These are phyloP conservation scores for Didymella keratinophila DNA, from an alignment of 2,329 filamentous ascomycete species.

Conservation along the genomic window DNA sequence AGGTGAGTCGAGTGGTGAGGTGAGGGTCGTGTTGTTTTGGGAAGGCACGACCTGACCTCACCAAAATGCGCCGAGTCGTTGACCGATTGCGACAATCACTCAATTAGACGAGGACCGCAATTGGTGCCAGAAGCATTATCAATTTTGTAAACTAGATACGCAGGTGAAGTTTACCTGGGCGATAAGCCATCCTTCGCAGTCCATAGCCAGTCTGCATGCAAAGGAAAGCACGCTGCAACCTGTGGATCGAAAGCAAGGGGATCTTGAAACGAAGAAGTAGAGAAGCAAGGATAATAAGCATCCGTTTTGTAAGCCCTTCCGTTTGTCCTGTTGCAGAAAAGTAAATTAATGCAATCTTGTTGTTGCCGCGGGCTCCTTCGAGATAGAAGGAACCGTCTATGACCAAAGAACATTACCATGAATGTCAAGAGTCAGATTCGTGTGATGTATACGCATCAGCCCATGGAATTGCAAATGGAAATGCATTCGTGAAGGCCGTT, in stretches of 20 bases:
- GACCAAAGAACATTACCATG: not conserved
- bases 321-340: not conserved
- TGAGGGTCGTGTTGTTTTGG: slow-evolving; percentile 4
- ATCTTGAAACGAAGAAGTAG: not conserved
- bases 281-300: slow-evolving; percentile 5
- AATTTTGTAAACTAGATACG: slow-evolving; percentile 3
- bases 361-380: not conserved
- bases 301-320: slow-evolving; percentile 5
- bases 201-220: slow-evolving; percentile 1
- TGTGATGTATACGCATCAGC: not conserved
- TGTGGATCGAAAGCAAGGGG: slow-evolving; percentile 5
- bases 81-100: not conserved
- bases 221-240: not conserved
- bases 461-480: not conserved
- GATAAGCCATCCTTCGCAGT: not conserved
- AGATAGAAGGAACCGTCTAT: not conserved
- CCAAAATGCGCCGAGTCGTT: not conserved
- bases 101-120: not conserved
- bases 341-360: slow-evolving; percentile 2
- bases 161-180: not conserved
- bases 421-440: not conserved
- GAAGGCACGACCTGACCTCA: slow-evolving; percentile 4
- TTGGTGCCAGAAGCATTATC: slow-evolving; percentile 9
- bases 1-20: not conserved
- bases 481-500: slow-evolving; percentile 1